Evolutionary conservation across 2,329 filamentous ascomycete species (phyloP), one percentile per base, ranked within the genome.

Genomic region (Aspergillus alliaceus): DNA sequence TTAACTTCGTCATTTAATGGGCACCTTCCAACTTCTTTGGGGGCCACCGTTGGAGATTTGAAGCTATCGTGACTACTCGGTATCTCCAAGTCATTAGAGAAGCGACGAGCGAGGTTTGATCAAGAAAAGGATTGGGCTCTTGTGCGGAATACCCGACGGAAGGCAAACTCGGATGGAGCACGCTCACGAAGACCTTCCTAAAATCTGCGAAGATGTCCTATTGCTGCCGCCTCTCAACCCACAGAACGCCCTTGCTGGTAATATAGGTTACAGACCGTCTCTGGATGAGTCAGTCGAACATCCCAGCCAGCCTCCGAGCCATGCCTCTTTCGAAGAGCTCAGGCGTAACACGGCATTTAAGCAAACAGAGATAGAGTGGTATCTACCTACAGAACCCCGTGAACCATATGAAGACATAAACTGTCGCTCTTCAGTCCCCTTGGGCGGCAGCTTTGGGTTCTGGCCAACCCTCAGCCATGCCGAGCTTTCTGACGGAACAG

Each of bases 121-220:
- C 12, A 6, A 42, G 39, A 42, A 14, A 24, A 24, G 14, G 22
- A 25, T 14, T n/a, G n/a, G 39, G 39, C 22, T 14, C 20, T 24
- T 42, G 18, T 24, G n/a, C 20, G 12, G 22, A 42, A 6, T 42
- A 40, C 22, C 39, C 12, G 6, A 2, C 39, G 22, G 22, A 4
- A 20, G n/a, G 5, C 44, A 31, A 15, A 35, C 31, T 50, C 35
- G 35, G 18, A 57, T 57, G 54, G 44, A 48, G 34, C 25, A 42
- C 50, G 27, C 24, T 22, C 27, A 35, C 25, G 14, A 25, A 20
- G 9, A 40, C 32, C 7, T 22, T 7, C 34, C 54, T 14, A 46
- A 46, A 24, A 20, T 42, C 27, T 57, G 40, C 35, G 49, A 55
- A 34, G 53, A 57, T 15, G 35, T 57, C 12, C 27, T 57, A 12